A percentile compares a stretch with the other conserved stretches of the same genome.
Conservation (phyloP, 768 basidiomycete genomes). For the Tricholoma flavovirens region DNA sequence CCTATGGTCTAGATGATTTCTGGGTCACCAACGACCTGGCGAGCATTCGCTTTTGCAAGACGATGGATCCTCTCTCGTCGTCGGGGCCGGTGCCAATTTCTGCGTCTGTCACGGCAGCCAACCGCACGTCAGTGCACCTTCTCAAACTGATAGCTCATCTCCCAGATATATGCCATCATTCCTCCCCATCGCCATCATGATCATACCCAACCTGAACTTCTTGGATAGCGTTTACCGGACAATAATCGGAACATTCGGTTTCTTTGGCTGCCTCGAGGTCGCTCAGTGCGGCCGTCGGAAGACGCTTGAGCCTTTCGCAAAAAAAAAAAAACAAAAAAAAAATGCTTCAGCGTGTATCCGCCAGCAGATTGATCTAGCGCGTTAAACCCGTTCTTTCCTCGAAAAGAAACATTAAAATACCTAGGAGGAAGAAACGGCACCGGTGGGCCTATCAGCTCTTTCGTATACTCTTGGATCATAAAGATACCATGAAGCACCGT, state of each 20-base stretch:
- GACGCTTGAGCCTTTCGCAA: conserved; percentile 21
- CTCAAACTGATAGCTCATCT: conserved; percentile 32
- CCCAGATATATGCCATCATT: conserved; percentile 55
- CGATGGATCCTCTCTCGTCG: no score
- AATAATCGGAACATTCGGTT: conserved; percentile 22
- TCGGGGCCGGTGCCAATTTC: conserved; percentile 25
- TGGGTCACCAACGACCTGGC: conserved; percentile 41
- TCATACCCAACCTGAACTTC: no score
- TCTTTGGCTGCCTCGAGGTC: conserved; percentile 25
- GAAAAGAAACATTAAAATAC: neutral
- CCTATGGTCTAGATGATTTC: conserved; percentile 58
- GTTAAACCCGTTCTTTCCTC: neutral
- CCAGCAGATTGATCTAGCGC: neutral
- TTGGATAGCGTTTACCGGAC: conserved; percentile 47
- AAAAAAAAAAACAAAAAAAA: no score
- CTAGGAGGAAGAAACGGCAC: neutral
- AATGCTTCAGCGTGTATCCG: conserved; percentile 32
- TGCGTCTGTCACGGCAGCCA: conserved; percentile 8
- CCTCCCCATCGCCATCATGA: no score
- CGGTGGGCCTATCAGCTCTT: neutral
- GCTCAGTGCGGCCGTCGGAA: no score
- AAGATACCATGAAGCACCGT: no score
- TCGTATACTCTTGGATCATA: no score
- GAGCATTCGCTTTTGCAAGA: no score
- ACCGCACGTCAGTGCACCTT: conserved; percentile 22